Percentiles rank a stretch among this genome's conserved stretches.
Evolutionary conservation across 169 alveolate genomes (phyloP).

Genomic region (Cryptosporidium meleagridis): DNA sequence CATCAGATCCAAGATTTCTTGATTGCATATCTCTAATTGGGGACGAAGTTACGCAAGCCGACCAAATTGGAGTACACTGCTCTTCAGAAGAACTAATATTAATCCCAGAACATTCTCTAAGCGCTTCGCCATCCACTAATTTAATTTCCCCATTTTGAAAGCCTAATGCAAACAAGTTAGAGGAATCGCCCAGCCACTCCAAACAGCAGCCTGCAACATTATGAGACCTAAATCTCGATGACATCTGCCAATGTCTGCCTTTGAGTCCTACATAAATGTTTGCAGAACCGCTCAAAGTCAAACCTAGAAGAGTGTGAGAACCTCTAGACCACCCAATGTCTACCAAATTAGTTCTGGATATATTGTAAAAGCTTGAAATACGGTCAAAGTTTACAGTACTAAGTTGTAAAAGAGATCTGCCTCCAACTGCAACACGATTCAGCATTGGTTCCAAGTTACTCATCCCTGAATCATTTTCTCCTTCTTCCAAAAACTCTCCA

Average conservation of each 20-base stretch:
- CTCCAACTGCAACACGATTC: conserved; percentile 62
- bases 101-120: conserved; percentile 2
- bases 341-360: conserved; percentile 53
- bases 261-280: conserved; percentile 31
- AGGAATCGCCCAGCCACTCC: conserved; percentile 65
- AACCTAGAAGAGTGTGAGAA: conserved; percentile 55
- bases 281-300: conserved; percentile 48
- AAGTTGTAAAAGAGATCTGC: conserved; percentile 47
- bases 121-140: conserved; percentile 32
- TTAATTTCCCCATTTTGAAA: conserved; percentile 56
- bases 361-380: conserved; percentile 48
- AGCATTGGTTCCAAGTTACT: conserved; percentile 18
- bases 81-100: conserved; percentile 52
- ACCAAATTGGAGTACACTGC: conserved; percentile 35
- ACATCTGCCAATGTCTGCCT: conserved; percentile 66
- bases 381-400: conserved; percentile 40
- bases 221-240: conserved; percentile 50
- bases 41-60: conserved; percentile 13
- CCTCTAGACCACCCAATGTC: conserved; percentile 67
- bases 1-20: conserved; percentile 29
- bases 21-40: conserved; percentile 69
- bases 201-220: conserved; percentile 51
- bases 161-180: conserved; percentile 56
- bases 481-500: background rate
- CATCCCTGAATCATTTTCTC: conserved; percentile 4